Evolutionary conservation across 2,329 filamentous ascomycete genomes (phyloP).

Genomic region (Botryotinia calthae): DNA sequence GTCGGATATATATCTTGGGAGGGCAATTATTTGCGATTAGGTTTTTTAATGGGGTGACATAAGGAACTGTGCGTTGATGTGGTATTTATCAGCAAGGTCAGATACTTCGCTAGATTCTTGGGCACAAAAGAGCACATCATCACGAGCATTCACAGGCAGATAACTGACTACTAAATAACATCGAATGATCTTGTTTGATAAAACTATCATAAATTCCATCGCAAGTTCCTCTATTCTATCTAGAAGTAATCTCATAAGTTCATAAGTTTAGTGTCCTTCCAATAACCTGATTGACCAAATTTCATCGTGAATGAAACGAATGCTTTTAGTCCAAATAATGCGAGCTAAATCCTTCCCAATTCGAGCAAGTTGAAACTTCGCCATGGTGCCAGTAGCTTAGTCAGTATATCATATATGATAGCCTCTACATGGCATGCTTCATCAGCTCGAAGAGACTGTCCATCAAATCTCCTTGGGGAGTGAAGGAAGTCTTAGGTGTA

Average conservation of each 20-base stretch:
- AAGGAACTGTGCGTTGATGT: fast-evolving
- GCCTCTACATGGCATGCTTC: no score
- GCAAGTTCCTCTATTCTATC: not conserved
- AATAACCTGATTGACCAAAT: not conserved
- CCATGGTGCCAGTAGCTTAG: no score
- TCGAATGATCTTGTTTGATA: not conserved
- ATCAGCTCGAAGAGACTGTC: no score
- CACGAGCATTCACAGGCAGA: not conserved
- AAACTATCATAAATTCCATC: not conserved
- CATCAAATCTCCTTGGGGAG: no score
- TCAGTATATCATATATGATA: no score
- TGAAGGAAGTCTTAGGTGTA: no score
- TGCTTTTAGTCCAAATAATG: not conserved
- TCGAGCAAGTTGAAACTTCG: no score
- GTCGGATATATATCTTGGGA: not conserved
- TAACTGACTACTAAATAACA: not conserved
- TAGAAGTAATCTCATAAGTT: not conserved
- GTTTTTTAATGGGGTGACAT: not conserved
- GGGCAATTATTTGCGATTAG: not conserved
- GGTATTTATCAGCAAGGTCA: not conserved
- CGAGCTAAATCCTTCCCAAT: not conserved
- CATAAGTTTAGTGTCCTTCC: not conserved
- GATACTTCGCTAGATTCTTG: not conserved
- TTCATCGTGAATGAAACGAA: not conserved
- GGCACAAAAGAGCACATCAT: not conserved